phyloP scores from a whole-genome alignment of 805 yeast genomes.

The Suhomyces faveliae region DNA sequence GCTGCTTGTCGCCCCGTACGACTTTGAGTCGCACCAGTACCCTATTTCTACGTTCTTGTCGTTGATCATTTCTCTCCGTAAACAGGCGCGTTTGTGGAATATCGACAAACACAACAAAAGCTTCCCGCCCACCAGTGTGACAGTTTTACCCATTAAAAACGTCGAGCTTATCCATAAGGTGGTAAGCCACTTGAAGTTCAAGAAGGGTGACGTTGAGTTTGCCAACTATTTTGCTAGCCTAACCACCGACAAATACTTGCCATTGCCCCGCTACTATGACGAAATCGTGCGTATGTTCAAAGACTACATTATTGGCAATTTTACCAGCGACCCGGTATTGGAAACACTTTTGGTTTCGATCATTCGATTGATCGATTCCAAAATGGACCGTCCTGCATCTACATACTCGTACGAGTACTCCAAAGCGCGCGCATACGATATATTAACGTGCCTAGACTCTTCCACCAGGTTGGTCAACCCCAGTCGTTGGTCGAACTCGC shows the following conservation, averaged over 20 bases:
- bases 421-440: conserved; percentile 51
- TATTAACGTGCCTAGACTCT: conserved; percentile 33
- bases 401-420: conserved; percentile 44
- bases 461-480: conserved; percentile 46
- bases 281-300: conserved; percentile 47
- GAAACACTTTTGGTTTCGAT: conserved; percentile 44
- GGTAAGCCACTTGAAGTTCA: conserved; percentile 20
- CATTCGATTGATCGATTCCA: conserved; percentile 27
- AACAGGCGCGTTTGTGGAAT: conserved; percentile 48
- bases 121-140: conserved; percentile 34
- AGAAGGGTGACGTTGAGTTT: conserved; percentile 19
- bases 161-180: conserved; percentile 13
- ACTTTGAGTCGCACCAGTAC: conserved; percentile 13
- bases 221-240: conserved; percentile 17
- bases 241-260: not conserved
- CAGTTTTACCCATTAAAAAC: conserved; percentile 28
- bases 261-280: conserved; percentile 21
- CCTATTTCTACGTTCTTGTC: conserved; percentile 33
- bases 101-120: conserved; percentile 25
- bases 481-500: conserved; percentile 45
- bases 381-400: not conserved
- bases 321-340: conserved; percentile 42
- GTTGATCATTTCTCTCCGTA: conserved; percentile 48
- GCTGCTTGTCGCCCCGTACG: not conserved
- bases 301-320: conserved; percentile 56